These are phyloP conservation scores for Pichia exigua DNA, from an alignment of 805 yeast species.

Conservation along the genomic window DNA sequence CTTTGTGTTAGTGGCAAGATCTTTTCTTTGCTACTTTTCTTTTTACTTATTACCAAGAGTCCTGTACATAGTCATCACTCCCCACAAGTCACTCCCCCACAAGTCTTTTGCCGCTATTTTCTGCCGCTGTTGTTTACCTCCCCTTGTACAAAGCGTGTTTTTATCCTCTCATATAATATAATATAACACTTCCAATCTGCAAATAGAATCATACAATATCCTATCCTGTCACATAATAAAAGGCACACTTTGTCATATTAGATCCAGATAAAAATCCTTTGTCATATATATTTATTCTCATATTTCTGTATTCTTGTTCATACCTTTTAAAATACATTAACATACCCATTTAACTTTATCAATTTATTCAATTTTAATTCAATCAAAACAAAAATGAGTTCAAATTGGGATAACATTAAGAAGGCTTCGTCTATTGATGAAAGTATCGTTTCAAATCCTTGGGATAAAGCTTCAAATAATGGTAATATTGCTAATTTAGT, in stretches of 20 bases:
- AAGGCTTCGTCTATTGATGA: slow-evolving; percentile 19
- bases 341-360: not conserved
- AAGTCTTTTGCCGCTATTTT: not conserved
- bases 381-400: slow-evolving; percentile 10
- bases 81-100: not conserved
- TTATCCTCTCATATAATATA: not conserved
- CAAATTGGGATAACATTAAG: slow-evolving; percentile 21
- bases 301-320: not conserved
- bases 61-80: not conserved
- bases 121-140: not conserved
- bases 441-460: slow-evolving; percentile 20
- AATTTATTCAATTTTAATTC: not conserved
- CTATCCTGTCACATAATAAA: not conserved
- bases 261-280: not conserved
- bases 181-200: not conserved
- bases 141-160: not conserved
- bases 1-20: not conserved
- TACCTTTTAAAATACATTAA: not conserved
- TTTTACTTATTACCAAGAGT: not conserved
- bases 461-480: slow-evolving; percentile 23
- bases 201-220: not conserved
- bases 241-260: not conserved
- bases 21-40: not conserved
- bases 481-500: slow-evolving; percentile 8
- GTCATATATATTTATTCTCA: not conserved